Conservation (phyloP, 1,284 basidiomycete genomes). For the Ganoderma meredithae region DNA sequence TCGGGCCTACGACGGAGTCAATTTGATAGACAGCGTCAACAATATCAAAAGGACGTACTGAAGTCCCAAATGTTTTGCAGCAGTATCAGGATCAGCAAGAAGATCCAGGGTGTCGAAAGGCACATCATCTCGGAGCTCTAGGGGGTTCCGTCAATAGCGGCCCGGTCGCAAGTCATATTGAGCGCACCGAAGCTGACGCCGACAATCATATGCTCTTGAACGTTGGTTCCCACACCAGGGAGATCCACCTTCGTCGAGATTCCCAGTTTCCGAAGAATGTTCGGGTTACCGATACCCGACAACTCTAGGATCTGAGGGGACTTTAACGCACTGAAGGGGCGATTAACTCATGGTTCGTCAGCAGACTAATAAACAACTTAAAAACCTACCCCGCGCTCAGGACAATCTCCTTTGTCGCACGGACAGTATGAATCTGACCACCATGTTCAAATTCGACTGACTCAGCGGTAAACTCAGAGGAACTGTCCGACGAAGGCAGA, state of each 20-base stretch:
- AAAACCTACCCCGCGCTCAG: constrained; percentile 47
- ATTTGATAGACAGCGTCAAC: not conserved
- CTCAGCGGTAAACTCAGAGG: constrained; percentile 93
- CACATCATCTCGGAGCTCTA: constrained; percentile 43
- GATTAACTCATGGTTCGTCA: not conserved
- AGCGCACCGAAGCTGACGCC: constrained; percentile 39
- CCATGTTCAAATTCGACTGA: constrained; percentile 78
- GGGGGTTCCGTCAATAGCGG: not conserved
- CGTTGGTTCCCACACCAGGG: constrained; percentile 58
- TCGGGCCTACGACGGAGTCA: constrained; percentile 27
- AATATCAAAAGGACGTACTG: constrained; percentile 36
- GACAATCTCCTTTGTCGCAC: constrained; percentile 46
- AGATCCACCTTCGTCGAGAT: constrained; percentile 50
- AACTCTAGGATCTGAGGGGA: constrained; percentile 57
- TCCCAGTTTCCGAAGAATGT: constrained; percentile 48
- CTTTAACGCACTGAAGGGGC: constrained; percentile 43
- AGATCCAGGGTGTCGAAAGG: constrained; percentile 41
- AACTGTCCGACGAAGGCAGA: constrained; percentile 71
- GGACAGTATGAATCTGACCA: constrained; percentile 70
- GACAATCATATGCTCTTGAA: constrained; percentile 54
- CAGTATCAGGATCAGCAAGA: constrained; percentile 38
- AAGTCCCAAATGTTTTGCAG: constrained; percentile 41
- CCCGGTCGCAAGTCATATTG: not conserved
- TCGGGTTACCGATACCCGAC: constrained; percentile 55
- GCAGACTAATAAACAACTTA: not conserved